Base-by-base conservation (phyloP, 352 stramenopile genomes). In the Globisporangium solare region DNA sequence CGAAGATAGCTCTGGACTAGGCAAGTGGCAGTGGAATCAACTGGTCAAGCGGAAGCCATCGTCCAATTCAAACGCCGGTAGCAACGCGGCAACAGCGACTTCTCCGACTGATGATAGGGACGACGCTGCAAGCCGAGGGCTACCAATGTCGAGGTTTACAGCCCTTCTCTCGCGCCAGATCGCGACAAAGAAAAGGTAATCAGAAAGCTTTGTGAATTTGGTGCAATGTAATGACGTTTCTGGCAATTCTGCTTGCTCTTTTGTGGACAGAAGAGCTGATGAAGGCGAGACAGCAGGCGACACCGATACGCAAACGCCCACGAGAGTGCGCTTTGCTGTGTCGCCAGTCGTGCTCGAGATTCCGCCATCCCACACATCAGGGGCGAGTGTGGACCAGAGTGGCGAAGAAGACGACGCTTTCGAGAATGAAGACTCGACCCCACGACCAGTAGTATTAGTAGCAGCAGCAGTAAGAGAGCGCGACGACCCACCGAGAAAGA, bases 1-100 rank as follows among this genome's bases (percentile, higher is more conserved):
- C 46, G 51, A 68, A 4, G 50, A 18, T 18, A 83, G 24, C 18
- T 59, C 43, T 14, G 80, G 80, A 1, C 55, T 90, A 0, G 80
- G 80, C 0, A 69, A 70, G 40, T 90, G 80, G 80, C 71, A 90
- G 45, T 90, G 80, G 80, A 75, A 70, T 17, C 73, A 78, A 56
- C 56, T 90, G 40, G 61, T 77, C 1, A 71, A 77, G 31, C 80
- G 83, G 32, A 74, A 73, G 20, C 14, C 51, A 37, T 21, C 53
- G 11, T 11, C 24, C 17, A 2, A 32, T 6, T 14, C 56, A 6
- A 45, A 18, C 5, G 11, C 15, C n/a, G 13, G 37, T 7, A 22
- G 41, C 1, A 45, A 7, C 1, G 35, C 47, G 20, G 10, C 17
- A 24, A 32, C 20, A 14, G n/a, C 14, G 41, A 40, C 27, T 3